Percentiles rank a stretch among this genome's conserved stretches.
These are phyloP conservation scores for Solanum chilense DNA, from an alignment of 257 asterid genomes.

Conservation along the genomic window DNA sequence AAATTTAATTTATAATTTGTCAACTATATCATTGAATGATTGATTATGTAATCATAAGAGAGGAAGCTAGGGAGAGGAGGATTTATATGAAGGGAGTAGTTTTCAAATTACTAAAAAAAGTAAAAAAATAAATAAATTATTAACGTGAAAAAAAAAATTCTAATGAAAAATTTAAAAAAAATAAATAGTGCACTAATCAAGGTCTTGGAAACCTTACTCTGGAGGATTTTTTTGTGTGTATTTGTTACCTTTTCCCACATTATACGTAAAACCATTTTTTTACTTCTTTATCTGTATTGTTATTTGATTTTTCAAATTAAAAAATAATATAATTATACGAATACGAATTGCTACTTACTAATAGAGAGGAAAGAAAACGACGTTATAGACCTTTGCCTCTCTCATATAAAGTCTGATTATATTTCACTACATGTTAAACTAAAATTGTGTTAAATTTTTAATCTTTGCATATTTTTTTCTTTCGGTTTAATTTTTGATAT, in stretches of 20 bases:
- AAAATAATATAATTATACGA: too few relatives aligned
- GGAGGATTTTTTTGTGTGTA: background rate
- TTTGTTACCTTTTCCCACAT: background rate
- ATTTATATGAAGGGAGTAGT: too few relatives aligned
- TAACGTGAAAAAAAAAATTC: too few relatives aligned
- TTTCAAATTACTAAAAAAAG: accelerated
- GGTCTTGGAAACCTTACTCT: background rate
- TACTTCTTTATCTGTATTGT: background rate
- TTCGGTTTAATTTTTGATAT: accelerated
- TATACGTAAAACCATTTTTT: background rate
- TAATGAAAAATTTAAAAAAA: background rate
- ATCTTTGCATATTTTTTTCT: too few relatives aligned
- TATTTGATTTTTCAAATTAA: background rate
- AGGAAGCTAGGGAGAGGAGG: too few relatives aligned
- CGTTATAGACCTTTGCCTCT: too few relatives aligned
- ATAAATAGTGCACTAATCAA: background rate
- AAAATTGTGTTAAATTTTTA: accelerated
- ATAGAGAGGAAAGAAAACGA: too few relatives aligned
- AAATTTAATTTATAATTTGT: background rate
- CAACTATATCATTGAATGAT: background rate
- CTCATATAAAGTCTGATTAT: too few relatives aligned
- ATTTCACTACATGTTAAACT: too few relatives aligned
- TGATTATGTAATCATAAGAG: background rate
- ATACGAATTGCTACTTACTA: too few relatives aligned
- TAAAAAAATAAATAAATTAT: too few relatives aligned